phyloP scores from a whole-genome alignment of 371 early-diverging fungal species.

The Conidiobolus incongruus region DNA sequence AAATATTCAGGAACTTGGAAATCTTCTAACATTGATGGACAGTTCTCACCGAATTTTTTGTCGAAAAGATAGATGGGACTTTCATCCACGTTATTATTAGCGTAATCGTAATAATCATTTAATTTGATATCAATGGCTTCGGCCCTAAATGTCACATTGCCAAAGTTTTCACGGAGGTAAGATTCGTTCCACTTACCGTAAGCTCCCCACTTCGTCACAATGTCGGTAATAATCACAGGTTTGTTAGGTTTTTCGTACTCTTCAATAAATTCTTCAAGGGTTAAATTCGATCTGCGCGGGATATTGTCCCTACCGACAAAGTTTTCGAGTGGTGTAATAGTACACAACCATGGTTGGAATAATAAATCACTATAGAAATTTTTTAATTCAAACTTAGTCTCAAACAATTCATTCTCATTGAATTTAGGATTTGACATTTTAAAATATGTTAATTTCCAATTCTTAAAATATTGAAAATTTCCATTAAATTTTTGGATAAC shows the following conservation, averaged over 20 bases:
- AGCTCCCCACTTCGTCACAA: constrained; percentile 30
- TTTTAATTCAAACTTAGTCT: constrained; percentile 9
- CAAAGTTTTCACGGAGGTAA: constrained; percentile 15
- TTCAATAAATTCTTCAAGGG: constrained; percentile 15
- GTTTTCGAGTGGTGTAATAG: constrained; percentile 17
- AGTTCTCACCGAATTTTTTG: constrained; percentile 21
- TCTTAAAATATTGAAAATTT: constrained; percentile 17
- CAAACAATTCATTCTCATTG: constrained; percentile 5
- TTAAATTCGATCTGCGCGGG: constrained; percentile 16
- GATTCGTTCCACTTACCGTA: constrained; percentile 17
- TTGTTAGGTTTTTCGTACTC: constrained; percentile 23
- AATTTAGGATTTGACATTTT: constrained; percentile 7
- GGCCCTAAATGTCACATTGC: constrained; percentile 22
- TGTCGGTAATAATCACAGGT: constrained; percentile 32
- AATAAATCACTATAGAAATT: constrained; percentile 28
- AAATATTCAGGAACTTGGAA: constrained; percentile 33
- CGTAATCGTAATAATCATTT: constrained; percentile 21
- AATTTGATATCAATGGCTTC: constrained; percentile 30
- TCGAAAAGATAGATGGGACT: constrained; percentile 46
- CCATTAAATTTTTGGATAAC: constrained; percentile 18
- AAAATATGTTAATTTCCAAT: constrained; percentile 23
- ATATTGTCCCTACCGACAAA: constrained; percentile 22
- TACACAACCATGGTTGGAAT: constrained; percentile 24
- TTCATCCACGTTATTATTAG: constrained; percentile 16
- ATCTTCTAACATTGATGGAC: constrained; percentile 17